Evolutionary conservation across 2,329 filamentous ascomycete species (phyloP).

Genomic region (Fusarium bactridioides): DNA sequence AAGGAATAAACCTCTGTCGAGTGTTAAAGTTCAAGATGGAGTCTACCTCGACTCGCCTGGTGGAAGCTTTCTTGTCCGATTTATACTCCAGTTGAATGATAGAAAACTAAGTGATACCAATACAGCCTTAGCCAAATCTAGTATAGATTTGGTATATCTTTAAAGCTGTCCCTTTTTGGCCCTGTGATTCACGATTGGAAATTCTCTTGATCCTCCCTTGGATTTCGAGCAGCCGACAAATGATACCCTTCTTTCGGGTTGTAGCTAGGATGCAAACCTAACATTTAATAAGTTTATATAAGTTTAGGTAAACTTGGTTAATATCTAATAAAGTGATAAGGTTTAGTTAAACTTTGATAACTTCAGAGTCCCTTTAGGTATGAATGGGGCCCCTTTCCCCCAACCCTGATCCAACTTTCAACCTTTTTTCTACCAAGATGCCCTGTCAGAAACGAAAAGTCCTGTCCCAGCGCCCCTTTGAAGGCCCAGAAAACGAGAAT

Average conservation of each 20-base stretch:
- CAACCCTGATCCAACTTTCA: neutral
- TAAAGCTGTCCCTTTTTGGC: too few relatives aligned
- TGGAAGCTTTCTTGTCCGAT: too few relatives aligned
- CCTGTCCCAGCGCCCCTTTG: too few relatives aligned
- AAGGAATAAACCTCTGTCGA: too few relatives aligned
- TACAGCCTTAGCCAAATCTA: too few relatives aligned
- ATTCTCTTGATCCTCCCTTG: neutral
- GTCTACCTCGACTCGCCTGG: too few relatives aligned
- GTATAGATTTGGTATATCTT: too few relatives aligned
- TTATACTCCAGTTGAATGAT: too few relatives aligned
- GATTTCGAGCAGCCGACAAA: neutral
- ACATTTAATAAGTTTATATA: neutral
- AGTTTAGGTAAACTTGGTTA: accelerated
- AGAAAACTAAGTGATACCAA: too few relatives aligned
- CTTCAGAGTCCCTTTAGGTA: neutral
- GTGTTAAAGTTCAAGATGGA: too few relatives aligned
- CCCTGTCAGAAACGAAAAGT: neutral
- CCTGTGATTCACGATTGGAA: too few relatives aligned
- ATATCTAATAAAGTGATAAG: neutral
- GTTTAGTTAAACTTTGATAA: neutral
- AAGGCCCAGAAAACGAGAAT: neutral
- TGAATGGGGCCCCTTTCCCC: neutral
- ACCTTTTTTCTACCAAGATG: neutral
- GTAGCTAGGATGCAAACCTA: neutral
- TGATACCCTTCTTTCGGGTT: neutral